Evolutionary conservation across 352 stramenopile species (phyloP).

Genomic region (Phytophthora idaei): DNA sequence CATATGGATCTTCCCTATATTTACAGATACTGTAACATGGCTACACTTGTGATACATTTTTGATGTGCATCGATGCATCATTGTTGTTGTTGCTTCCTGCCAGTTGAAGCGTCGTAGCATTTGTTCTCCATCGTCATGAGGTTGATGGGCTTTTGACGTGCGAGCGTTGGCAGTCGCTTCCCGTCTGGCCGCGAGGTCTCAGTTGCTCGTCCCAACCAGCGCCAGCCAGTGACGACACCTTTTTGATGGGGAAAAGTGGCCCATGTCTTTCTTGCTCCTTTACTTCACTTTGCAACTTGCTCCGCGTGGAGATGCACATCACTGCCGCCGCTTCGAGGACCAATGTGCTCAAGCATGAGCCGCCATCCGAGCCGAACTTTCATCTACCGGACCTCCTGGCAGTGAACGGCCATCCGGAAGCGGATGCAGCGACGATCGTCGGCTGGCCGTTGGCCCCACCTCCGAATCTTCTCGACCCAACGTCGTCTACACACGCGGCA

Average conservation of each 20-base stretch:
- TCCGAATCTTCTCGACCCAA: conserved; percentile 26
- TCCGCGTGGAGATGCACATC: conserved; percentile 38
- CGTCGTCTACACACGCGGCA: conserved; percentile 20
- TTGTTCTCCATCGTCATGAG: conserved; percentile 32
- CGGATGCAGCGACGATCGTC: conserved; percentile 11
- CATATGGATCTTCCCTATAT: conserved; percentile 13
- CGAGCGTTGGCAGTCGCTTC: conserved; percentile 41
- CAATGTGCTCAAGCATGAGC: conserved; percentile 22
- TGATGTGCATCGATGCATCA: not conserved
- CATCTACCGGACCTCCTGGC: conserved; percentile 28
- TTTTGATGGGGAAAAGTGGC: conserved; percentile 12
- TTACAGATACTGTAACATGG: conserved; percentile 10
- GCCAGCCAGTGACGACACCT: conserved; percentile 38
- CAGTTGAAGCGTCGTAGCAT: not conserved
- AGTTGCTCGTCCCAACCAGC: conserved; percentile 37
- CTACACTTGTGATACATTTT: conserved; percentile 10
- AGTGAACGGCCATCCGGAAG: conserved; percentile 8
- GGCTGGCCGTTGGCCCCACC: conserved; percentile 29
- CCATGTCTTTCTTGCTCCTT: conserved; percentile 4
- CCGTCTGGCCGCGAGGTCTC: conserved; percentile 30
- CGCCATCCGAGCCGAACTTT: conserved; percentile 21
- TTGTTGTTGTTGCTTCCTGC: conserved; percentile 2
- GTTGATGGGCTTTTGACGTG: conserved; percentile 32
- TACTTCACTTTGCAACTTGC: conserved; percentile 39
- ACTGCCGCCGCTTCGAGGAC: conserved; percentile 26